Evolutionary conservation across 306 rosid genomes (phyloP), one percentile per base, ranked within the genome.

Genomic region (Chamaecrista fasciculata): DNA sequence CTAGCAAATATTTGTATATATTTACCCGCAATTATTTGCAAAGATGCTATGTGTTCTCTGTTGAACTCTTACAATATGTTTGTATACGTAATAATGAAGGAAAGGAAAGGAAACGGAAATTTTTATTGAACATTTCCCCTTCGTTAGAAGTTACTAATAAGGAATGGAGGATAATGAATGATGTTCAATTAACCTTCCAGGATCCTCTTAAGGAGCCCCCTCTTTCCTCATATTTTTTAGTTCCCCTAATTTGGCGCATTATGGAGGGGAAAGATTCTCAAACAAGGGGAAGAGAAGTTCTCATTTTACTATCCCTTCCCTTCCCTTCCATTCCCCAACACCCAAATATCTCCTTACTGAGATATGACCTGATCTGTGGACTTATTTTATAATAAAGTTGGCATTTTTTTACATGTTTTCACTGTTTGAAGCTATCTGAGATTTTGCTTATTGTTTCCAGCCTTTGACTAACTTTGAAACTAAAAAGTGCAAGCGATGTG

Each of bases 401-500:
- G 9, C 12, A 57, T 62, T 36, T 66, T 57, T 69, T 25, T 60
- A 34, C 73, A 26, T 60, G 25, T 48, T 49, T 49, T 50, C 33
- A 39, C 25, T 76, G 39, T 19, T 71, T 65, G 68, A 55, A 57
- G 29, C 31, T 24, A 42, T 74, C 77, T 70, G 69, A 72, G 42
- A 78, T 49, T 73, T 57, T 50, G 48, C 66, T 74, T 67, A 70
- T 18, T 78, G 81, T 67, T 77, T 86, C 60, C 97, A 94, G 97
- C 99, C 99, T 24, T 67, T 94, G 72, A 90, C 96, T 18, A 72
- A 84, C 47, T 78, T 94, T 69, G 2, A 66, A 5, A 79, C 73
- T 67, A 75, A 58, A 70, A 94, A 91, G 72, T 94, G 99, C 82
- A 94, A 89, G 81, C 83, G 97, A 36, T 94, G 99, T 76, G 99